A percentile compares a stretch with the other conserved stretches of the same genome.
Conservation (phyloP, 2,329 filamentous ascomycete species). For the Colletotrichum sp. region DNA sequence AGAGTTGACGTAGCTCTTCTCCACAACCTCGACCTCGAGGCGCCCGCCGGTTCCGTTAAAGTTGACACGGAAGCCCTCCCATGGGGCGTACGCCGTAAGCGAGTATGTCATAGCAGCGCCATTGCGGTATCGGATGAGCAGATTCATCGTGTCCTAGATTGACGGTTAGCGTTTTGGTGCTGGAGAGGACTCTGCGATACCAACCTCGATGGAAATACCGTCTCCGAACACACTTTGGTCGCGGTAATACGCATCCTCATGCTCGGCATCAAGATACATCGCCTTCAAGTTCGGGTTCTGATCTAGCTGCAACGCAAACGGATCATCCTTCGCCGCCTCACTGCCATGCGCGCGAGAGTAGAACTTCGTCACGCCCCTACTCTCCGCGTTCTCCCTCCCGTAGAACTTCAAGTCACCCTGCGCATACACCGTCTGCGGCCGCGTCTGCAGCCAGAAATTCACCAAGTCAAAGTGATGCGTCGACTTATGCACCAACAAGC, state of each 20-base stretch:
- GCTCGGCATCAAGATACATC: slow-evolving; percentile 67
- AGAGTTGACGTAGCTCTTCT: slow-evolving; percentile 66
- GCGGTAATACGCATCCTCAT: slow-evolving; percentile 66
- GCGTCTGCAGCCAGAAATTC: slow-evolving; percentile 53
- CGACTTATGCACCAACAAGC: slow-evolving; percentile 54
- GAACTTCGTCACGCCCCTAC: slow-evolving; percentile 50
- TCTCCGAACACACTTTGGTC: slow-evolving; percentile 69
- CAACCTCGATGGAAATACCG: slow-evolving; percentile 63
- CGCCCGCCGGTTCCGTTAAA: slow-evolving; percentile 65
- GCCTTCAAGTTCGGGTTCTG: slow-evolving; percentile 58
- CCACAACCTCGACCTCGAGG: slow-evolving; percentile 66
- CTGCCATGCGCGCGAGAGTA: slow-evolving; percentile 57
- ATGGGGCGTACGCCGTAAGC: slow-evolving; percentile 65
- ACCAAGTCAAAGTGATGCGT: slow-evolving; percentile 58
- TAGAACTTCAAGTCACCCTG: slow-evolving; percentile 54
- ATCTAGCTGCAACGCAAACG: slow-evolving; percentile 63
- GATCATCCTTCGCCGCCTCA: slow-evolving; percentile 55
- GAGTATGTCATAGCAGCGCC: slow-evolving; percentile 65
- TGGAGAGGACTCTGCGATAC: rapidly evolving
- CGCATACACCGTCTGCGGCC: slow-evolving; percentile 48
- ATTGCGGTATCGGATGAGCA: slow-evolving; percentile 62
- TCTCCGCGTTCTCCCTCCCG: slow-evolving; percentile 54
- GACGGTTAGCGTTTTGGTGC: rapidly evolving
- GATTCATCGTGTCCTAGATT: slow-evolving; percentile 59
- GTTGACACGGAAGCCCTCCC: slow-evolving; percentile 63